Conservation (phyloP, 106 monocot species). For the Allium sativum region DNA sequence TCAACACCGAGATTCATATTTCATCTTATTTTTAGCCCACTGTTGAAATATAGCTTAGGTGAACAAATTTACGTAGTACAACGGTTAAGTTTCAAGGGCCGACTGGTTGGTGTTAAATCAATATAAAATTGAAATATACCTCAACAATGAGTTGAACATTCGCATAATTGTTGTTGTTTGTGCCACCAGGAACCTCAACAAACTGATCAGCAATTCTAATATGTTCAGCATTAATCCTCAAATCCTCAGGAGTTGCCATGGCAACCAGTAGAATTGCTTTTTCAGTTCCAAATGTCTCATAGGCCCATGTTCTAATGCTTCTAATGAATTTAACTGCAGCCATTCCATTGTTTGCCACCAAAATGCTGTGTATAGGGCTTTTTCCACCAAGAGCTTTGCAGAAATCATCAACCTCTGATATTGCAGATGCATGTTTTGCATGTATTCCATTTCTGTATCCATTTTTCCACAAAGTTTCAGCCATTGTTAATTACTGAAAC, state of each 20-base stretch:
- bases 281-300: constrained; percentile 87
- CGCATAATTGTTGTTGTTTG: constrained; percentile 98
- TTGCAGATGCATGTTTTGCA: constrained; percentile 29
- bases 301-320: constrained; percentile 87
- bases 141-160: constrained; percentile 99
- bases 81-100: not conserved
- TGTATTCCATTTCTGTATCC: constrained; percentile 28
- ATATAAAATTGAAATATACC: constrained; percentile 29
- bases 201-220: constrained; percentile 99
- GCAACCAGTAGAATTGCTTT: constrained; percentile 87
- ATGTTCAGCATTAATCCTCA: constrained; percentile 96
- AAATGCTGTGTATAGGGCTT: constrained; percentile 81
- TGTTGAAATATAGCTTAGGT: not conserved
- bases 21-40: not conserved
- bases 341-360: constrained; percentile 99
- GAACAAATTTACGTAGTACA: not conserved
- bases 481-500: constrained; percentile 32
- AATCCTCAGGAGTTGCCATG: constrained; percentile 98
- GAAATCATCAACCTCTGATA: constrained; percentile 74
- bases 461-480: constrained; percentile 29
- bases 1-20: too few species aligned
- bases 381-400: constrained; percentile 84
- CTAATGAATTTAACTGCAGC: constrained; percentile 96
- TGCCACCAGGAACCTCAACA: constrained; percentile 95
- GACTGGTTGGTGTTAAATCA: not conserved